Base-by-base conservation (phyloP, 139 green algal genomes). In the Asterochloris erici region DNA sequence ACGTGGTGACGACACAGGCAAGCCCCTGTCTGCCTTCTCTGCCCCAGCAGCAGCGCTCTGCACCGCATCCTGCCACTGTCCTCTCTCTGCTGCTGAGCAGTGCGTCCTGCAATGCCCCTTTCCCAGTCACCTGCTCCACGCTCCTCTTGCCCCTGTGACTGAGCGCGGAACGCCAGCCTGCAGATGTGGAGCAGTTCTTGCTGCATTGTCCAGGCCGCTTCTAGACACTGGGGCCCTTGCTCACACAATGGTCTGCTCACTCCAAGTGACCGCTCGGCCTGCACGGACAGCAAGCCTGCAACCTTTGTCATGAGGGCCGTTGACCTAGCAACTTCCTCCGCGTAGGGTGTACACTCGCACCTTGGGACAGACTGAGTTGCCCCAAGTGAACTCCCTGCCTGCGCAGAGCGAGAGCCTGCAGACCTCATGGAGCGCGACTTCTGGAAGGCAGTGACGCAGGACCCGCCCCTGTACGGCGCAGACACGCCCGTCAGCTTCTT, bases 381-480 rank as follows among this genome's bases (percentile, higher is more conserved):
- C 17, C 10, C 66, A 71, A 9, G 66, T 71, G 19, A 4, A 1
- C 21, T 26, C 21, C 66, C 66, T 71, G 66, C 66, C 10, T 4
- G 19, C 17, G 28, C 24, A 79, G 62, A 27, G 62, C 19, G 63
- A 73, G 23, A 81, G 61, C 0, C 60, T 71, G 71, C 71, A 84
- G 89, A 89, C 0, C 78, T 86, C 14, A 75, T 90, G 64, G 93
- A 96, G 87, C 85, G 91, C 27, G 79, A 86, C 11, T 98, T 94
- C 83, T 98, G 94, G 94, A 93, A 91, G 83, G 92, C 91, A 54
- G 81, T 97, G 14, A 92, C 87, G 14, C 77, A 91, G 16, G 86
- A 86, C 38, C 94, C 95, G 12, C 94, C 95, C 6, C 86, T 96
- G 24, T 98, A 98, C 88, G 94, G 94, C n/a, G 95, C 95, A 9